These are phyloP conservation scores for Petunia secreta DNA, from an alignment of 257 asterid genomes.

Conservation along the genomic window DNA sequence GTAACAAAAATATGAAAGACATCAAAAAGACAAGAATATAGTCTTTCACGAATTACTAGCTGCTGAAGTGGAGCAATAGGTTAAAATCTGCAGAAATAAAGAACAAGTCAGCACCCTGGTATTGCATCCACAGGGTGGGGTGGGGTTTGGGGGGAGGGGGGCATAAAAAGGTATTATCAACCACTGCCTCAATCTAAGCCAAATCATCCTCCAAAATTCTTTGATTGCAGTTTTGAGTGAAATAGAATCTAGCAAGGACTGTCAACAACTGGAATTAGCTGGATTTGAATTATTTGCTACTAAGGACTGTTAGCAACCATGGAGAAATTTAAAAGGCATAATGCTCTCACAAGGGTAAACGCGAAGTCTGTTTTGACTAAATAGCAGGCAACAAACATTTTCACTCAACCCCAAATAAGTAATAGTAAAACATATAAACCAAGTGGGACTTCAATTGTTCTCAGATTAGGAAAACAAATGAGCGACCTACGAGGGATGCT, in stretches of 20 bases:
- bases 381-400: background rate
- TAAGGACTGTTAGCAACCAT: background rate
- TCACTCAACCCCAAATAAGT: background rate
- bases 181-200: background rate
- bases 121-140: background rate
- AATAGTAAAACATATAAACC: background rate
- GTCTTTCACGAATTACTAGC: background rate
- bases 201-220: background rate
- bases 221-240: background rate
- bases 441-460: background rate
- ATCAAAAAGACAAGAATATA: slow-evolving; percentile 16
- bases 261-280: background rate
- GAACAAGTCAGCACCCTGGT: background rate
- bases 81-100: background rate
- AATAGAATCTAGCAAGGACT: slow-evolving; percentile 8
- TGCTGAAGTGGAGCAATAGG: too few relatives aligned
- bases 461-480: slow-evolving; percentile 14
- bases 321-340: background rate
- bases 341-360: background rate
- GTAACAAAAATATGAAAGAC: slow-evolving; percentile 20
- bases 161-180: background rate
- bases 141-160: background rate
- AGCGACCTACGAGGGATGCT: slow-evolving; percentile 5
- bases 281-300: background rate
- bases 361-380: background rate